Base-by-base conservation (phyloP, 139 green algal genomes). In the Picochlorum sp. region DNA sequence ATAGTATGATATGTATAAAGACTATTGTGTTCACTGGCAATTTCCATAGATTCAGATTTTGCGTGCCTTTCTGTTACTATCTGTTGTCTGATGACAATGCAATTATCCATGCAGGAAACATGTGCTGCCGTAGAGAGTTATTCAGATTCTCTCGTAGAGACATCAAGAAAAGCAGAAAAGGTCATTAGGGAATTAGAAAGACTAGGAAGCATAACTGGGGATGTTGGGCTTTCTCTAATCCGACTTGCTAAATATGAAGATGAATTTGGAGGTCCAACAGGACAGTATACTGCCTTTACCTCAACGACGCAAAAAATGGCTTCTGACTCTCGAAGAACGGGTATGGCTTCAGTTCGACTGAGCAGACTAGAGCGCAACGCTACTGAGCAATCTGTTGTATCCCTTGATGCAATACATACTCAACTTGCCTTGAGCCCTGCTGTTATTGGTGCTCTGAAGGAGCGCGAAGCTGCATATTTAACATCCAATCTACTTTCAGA, bases 241-340 rank as follows among this genome's bases (percentile, higher is more conserved):
- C 79, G 80, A 50, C 37, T 86, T 33, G 75, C 63, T 24, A 81
- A 81, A 59, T 84, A 77, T 45, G 76, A 91, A 64, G 83, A 86
- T 32, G 69, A 77, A 31, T 68, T 74, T 25, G 75, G 67, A 3
- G 50, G 29, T 22, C 50, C 55, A 29, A 57, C 37, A 12, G 76
- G 78, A 12, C 43, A 44, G 20, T 85, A 84, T 64, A 79, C 61
- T 1, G 63, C 76, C 22, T 45, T 71, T 4, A 70, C 55, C 1
- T 49, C 59, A 6, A 63, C 59, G 14, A 58, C 64, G 13, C 61
- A 65, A 18, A 36, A 29, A 7, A 62, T 83, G 16, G 66, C 73
- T 18, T 52, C 67, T 8, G 70, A 81, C 29, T 24, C 55, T 25
- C 49, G 51, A 2, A 55, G 64, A 6, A 24, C 74, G 10, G 75